A percentile compares a stretch with the other conserved stretches of the same genome.
phyloP scores from a whole-genome alignment of 768 basidiomycete genomes.

The Auriscalpium microsporum region DNA sequence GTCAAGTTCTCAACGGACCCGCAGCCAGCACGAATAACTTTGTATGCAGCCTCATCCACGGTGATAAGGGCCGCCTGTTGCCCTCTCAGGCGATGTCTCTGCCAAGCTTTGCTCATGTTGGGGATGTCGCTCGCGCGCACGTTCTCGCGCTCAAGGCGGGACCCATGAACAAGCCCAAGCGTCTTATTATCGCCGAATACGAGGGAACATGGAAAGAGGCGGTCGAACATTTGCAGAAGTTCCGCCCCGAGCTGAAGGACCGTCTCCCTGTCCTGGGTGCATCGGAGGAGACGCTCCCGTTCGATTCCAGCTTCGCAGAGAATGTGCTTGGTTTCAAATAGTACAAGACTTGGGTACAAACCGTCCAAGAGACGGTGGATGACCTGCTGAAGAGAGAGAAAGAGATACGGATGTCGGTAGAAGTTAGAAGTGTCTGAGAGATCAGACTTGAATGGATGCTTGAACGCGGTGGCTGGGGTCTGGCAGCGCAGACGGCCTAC shows the following conservation, averaged over 20 bases:
- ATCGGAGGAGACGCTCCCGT: not conserved
- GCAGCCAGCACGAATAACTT: slow-evolving; percentile 17
- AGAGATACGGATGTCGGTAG: not conserved
- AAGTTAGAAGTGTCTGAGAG: too few relatives aligned
- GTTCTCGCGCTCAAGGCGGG: slow-evolving; percentile 17
- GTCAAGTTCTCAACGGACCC: slow-evolving; percentile 12
- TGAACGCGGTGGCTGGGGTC: too few relatives aligned
- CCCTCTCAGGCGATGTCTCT: slow-evolving; percentile 11
- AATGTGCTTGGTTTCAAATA: slow-evolving; percentile 2
- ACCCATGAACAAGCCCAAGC: not conserved
- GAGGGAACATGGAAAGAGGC: slow-evolving; percentile 22
- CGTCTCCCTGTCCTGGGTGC: slow-evolving; percentile 14
- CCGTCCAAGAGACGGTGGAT: slow-evolving; percentile 8
- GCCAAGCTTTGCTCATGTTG: slow-evolving; percentile 22
- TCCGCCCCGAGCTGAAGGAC: slow-evolving; percentile 16
- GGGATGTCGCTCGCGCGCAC: slow-evolving; percentile 26
- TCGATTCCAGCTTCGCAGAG: slow-evolving; percentile 2
- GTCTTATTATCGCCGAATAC: slow-evolving; percentile 20
- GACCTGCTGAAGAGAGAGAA: slow-evolving; percentile 10
- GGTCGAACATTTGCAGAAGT: slow-evolving; percentile 14
- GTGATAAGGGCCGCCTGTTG: slow-evolving; percentile 11
- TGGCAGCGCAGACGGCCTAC: too few relatives aligned
- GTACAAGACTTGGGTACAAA: slow-evolving; percentile 11
- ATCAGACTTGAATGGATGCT: too few relatives aligned
- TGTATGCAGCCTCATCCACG: slow-evolving; percentile 18